phyloP scores from a whole-genome alignment of 345 rosid species.

The Cardamine resedifolia region DNA sequence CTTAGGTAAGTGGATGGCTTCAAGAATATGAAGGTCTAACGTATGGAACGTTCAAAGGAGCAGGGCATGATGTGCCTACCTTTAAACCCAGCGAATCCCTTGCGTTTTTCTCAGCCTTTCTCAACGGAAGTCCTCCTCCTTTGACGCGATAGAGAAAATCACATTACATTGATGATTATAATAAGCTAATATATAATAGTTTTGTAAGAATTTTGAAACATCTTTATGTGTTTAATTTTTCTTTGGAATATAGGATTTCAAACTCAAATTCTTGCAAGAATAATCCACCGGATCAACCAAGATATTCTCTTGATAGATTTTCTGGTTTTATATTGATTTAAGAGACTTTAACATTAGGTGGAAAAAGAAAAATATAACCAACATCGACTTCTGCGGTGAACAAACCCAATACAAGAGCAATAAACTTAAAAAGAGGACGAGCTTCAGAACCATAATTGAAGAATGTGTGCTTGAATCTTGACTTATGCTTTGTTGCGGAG shows the following conservation, averaged over 20 bases:
- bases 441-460: too few species aligned
- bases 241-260: not conserved
- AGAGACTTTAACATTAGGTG: too few species aligned
- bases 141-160: slow-evolving; percentile 25
- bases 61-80: slow-evolving; percentile 91
- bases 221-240: not conserved
- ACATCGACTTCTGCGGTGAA: too few species aligned
- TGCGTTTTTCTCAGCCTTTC: slow-evolving; percentile 67
- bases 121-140: slow-evolving; percentile 49
- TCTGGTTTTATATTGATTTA: too few species aligned
- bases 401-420: too few species aligned
- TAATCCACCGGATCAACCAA: not conserved
- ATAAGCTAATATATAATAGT: slow-evolving; percentile 1
- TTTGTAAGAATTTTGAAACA: not conserved
- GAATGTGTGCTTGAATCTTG: too few species aligned
- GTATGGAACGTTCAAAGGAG: slow-evolving; percentile 84
- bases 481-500: too few species aligned
- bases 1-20: slow-evolving; percentile 85
- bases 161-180: not conserved
- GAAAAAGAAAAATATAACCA: too few species aligned
- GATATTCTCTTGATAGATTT: too few species aligned
- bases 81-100: slow-evolving; percentile 79
- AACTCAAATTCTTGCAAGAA: not conserved
- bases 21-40: slow-evolving; percentile 87
- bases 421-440: too few species aligned